These are phyloP conservation scores for Datura wrightii DNA, from an alignment of 257 asterid genomes.

Conservation along the genomic window DNA sequence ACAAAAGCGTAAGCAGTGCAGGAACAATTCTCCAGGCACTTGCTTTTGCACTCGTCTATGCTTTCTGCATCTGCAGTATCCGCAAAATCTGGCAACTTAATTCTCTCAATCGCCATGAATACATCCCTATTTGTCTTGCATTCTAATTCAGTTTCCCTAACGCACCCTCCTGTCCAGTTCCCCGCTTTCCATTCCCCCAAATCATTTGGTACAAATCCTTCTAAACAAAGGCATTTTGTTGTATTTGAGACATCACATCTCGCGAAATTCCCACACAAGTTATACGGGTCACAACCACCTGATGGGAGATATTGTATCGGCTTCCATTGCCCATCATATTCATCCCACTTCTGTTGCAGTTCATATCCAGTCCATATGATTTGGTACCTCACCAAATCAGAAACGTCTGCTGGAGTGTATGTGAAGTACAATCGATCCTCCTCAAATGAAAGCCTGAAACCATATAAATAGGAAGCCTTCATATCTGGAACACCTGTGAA, in stretches of 20 bases:
- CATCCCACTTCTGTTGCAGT: conserved; percentile 55
- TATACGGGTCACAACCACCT: conserved; percentile 54
- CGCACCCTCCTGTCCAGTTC: conserved; percentile 72
- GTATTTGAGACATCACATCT: conserved; percentile 43
- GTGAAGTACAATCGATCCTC: conserved; percentile 41
- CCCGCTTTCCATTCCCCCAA: conserved; percentile 51
- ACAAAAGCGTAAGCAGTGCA: conserved; percentile 70
- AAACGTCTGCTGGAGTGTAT: conserved; percentile 43
- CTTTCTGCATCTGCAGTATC: conserved; percentile 45
- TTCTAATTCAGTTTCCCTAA: conserved; percentile 46
- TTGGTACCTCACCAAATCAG: conserved; percentile 48
- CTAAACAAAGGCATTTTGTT: conserved; percentile 56
- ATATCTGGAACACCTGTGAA: conserved; percentile 60
- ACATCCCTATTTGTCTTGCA: conserved; percentile 52
- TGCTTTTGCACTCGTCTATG: conserved; percentile 43
- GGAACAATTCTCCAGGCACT: conserved; percentile 67
- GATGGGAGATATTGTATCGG: conserved; percentile 53
- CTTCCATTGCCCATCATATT: conserved; percentile 45
- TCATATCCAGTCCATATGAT: conserved; percentile 55
- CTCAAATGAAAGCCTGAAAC: conserved; percentile 52
- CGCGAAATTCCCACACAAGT: conserved; percentile 68
- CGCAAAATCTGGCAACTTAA: conserved; percentile 76
- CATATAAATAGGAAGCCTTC: conserved; percentile 45
- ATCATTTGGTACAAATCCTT: conserved; percentile 59
- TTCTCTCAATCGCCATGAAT: conserved; percentile 46